Conservation (phyloP, 768 basidiomycete species). For the Lactifluus pinguis region DNA sequence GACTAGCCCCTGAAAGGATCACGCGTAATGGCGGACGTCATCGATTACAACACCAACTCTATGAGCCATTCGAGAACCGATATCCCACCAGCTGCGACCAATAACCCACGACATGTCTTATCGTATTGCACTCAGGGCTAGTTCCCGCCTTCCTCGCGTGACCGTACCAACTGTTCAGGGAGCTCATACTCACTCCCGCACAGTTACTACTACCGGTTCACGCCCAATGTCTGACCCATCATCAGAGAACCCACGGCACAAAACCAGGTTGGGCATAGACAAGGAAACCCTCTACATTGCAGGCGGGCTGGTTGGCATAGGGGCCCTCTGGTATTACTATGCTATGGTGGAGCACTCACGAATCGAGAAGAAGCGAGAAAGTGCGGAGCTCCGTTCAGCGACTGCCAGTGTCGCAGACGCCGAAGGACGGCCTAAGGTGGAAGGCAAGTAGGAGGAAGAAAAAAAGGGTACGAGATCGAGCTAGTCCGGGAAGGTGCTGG, state of each 20-base stretch:
- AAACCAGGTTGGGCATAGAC: background rate
- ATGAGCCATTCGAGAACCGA: too few species aligned
- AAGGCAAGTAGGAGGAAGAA: background rate
- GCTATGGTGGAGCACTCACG: conserved; percentile 10
- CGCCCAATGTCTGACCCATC: background rate
- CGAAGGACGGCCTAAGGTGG: background rate
- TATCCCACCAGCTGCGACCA: background rate
- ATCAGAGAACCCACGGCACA: background rate
- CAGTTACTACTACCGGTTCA: conserved; percentile 2
- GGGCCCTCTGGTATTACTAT: conserved; percentile 17
- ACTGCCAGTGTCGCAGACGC: background rate
- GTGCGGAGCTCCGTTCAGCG: background rate
- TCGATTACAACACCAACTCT: too few species aligned
- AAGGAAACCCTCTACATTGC: conserved; percentile 9
- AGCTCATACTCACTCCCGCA: background rate
- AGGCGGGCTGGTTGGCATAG: conserved; percentile 12
- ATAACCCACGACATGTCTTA: background rate
- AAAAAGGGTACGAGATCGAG: background rate
- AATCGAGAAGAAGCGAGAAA: conserved; percentile 4
- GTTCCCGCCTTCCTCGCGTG: background rate
- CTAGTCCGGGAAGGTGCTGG: too few species aligned
- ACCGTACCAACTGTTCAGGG: background rate
- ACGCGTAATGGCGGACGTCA: too few species aligned
- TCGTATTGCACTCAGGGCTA: background rate
- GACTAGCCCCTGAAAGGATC: too few species aligned